Percentiles rank a stretch among this genome's conserved stretches.
Conservation (phyloP, 805 yeast species). For the Sungouiozyma ichnusensis region DNA sequence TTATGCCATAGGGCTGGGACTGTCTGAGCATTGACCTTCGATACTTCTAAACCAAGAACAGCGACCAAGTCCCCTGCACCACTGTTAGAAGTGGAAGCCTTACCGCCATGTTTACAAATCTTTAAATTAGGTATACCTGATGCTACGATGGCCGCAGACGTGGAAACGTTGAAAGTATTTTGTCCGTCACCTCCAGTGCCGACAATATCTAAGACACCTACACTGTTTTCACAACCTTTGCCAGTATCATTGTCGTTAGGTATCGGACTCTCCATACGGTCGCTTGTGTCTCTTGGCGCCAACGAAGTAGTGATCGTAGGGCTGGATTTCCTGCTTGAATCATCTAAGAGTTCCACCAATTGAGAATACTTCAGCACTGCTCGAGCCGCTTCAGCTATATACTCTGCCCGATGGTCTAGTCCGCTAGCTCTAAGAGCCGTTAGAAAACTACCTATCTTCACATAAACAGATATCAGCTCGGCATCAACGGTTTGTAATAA, state of each 20-base stretch:
- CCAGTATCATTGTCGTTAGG: neutral
- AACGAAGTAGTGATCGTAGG: conserved; percentile 1
- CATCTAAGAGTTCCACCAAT: conserved; percentile 37
- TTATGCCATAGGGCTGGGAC: conserved; percentile 44
- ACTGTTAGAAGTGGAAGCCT: conserved; percentile 84
- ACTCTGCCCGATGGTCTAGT: conserved; percentile 71
- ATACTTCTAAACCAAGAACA: conserved; percentile 72
- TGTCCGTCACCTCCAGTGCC: conserved; percentile 99
- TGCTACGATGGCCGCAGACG: conserved; percentile 88
- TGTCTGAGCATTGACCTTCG: conserved; percentile 52
- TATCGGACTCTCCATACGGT: neutral
- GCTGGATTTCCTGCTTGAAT: neutral
- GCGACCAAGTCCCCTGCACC: conserved; percentile 89
- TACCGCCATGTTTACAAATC: conserved; percentile 94
- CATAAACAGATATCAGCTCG: conserved; percentile 20
- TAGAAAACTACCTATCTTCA: conserved; percentile 70
- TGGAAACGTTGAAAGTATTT: conserved; percentile 91
- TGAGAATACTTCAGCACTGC: conserved; percentile 61
- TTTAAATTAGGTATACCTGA: conserved; percentile 69
- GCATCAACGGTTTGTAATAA: conserved; percentile 37
- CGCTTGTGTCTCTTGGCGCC: neutral
- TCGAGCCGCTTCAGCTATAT: conserved; percentile 75
- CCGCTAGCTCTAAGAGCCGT: conserved; percentile 65
- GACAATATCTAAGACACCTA: conserved; percentile 61
- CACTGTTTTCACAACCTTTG: neutral